Evolutionary conservation across 129 eudicot genomes (phyloP), one percentile per base, ranked within the genome.

Genomic region (Ambrosia artemisiifolia): DNA sequence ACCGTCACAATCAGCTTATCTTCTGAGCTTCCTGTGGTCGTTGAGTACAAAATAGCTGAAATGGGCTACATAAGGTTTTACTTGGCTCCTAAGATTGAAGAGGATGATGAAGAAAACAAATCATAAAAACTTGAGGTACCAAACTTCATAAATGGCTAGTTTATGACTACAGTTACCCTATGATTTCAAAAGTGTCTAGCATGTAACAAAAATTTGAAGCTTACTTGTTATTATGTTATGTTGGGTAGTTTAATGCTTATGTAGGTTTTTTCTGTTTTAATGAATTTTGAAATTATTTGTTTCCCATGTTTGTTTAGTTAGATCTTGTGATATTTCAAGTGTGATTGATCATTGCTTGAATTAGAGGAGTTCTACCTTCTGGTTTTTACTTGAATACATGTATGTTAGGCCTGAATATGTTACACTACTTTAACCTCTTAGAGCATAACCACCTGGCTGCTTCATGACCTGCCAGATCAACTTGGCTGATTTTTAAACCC

Each of bases 1-100:
- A 85, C 86, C 0, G 97, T 94, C 4, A 85, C 99, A 56, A 82
- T 93, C 42, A 87, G 98, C 81, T 75, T 93, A 79, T 90, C 98
- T 30, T 83, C 98, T 0, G 98, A 93, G 82, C 98, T 93, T 59
- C 98, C 98, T 0, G 98, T 93, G 55, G 98, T 90, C 18, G 96
- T 93, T 35, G 98, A 93, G 84, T 93, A 93, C 81, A 93, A 93
- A 81, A 87, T 93, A 49, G 98, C 98, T 24, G 98, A 93, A 71
- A 93, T 93, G 98, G 98, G 98, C 9, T 88, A 93, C 62, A 81
- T 93, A 55, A 79, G 98, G 81, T 93, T 87, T 78, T 90, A 93
- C 46, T 70, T 93, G 85, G 98, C 98, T 42, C 98, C 98, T 64
- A 93, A 93, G 90, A 93, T 93, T 12, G 98, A 93, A 73, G 98